Evolutionary conservation across 225 moss, liverwort and hornwort genomes (phyloP), one percentile per base, ranked within the genome.

Genomic region (Antitrichia curtipendula): DNA sequence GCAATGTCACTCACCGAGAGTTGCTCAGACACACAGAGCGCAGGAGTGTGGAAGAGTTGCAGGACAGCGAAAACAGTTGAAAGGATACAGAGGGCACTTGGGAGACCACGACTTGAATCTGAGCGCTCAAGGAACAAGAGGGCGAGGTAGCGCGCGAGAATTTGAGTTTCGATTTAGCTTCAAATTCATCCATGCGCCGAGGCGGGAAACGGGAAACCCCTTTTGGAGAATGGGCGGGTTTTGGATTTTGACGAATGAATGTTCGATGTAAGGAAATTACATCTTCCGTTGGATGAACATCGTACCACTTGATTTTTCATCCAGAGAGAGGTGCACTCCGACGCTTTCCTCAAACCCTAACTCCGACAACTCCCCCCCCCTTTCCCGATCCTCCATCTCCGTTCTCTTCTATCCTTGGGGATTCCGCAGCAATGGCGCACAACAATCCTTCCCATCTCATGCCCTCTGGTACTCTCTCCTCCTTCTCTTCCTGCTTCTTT

Each of bases 381-480:
- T n/a, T n/a, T 19, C 53, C 9, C 28, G 43, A 7, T 18, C 60
- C 41, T 36, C 73, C 27, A 9, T n/a, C 47, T 45, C 15, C 54
- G n/a, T 9, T 45, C 68, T 24, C 65, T 34, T 47, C 41, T 21
- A 70, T 73, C 62, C 58, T 47, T 59, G 27, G 63, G 77, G 68
- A 66, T 45, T 79, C 34, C 78, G 63, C 49, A 56, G 71, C 89
- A 24, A 99, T 99, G 98, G 96, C 98, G 78, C 96, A 96, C 94
- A 98, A 95, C 93, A 99, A 99, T 90, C 98, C 98, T 23, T 99
- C 98, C 13, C 98, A 99, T 65, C 97, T 99, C 80, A 96, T 97
- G 98, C 98, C 98, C 85, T 97, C 98, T 65, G 98, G 98, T 98
- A 69, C 38, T 61, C 59, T 66, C 59, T 60, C 45, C 63, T 49